Conservation (phyloP, 2,329 filamentous ascomycete species). For the Talaromyces sp. region DNA sequence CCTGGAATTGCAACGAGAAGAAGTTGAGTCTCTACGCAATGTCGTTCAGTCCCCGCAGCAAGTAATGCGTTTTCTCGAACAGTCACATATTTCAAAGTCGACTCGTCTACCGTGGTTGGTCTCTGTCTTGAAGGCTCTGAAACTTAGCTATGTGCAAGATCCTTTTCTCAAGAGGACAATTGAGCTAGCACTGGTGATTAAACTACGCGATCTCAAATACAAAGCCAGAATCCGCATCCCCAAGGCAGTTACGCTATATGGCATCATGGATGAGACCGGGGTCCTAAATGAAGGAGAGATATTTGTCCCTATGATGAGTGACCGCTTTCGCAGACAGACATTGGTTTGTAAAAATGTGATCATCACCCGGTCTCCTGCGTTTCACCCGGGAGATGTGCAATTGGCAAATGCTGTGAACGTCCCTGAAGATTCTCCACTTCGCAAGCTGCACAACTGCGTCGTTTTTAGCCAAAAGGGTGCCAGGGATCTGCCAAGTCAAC, state of each 20-base stretch:
- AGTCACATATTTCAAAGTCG: slow-evolving; percentile 54
- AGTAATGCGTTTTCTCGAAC: slow-evolving; percentile 58
- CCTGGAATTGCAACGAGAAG: slow-evolving; percentile 56
- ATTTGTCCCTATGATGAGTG: slow-evolving; percentile 54
- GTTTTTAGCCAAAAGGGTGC: slow-evolving; percentile 67
- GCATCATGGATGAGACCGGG: slow-evolving; percentile 76
- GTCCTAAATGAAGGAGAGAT: slow-evolving; percentile 62
- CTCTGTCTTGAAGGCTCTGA: slow-evolving; percentile 47
- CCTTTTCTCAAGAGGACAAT: slow-evolving; percentile 64
- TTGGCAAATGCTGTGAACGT: slow-evolving; percentile 54
- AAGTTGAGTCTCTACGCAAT: slow-evolving; percentile 53
- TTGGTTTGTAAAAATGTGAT: slow-evolving; percentile 43
- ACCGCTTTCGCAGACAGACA: slow-evolving; percentile 23
- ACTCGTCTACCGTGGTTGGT: slow-evolving; percentile 60
- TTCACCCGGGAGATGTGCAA: slow-evolving; percentile 79
- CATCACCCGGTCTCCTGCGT: slow-evolving; percentile 71
- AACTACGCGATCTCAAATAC: slow-evolving; percentile 70
- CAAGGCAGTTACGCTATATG: slow-evolving; percentile 69
- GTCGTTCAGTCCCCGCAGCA: slow-evolving; percentile 57
- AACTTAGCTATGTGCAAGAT: slow-evolving; percentile 62
- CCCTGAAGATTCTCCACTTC: slow-evolving; percentile 56
- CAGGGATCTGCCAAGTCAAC: slow-evolving; percentile 69
- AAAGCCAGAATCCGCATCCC: slow-evolving; percentile 67
- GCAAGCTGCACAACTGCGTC: slow-evolving; percentile 63
- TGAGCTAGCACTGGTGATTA: slow-evolving; percentile 63